Conservation (phyloP, 768 basidiomycete species). For the Sutorius australiensis region DNA sequence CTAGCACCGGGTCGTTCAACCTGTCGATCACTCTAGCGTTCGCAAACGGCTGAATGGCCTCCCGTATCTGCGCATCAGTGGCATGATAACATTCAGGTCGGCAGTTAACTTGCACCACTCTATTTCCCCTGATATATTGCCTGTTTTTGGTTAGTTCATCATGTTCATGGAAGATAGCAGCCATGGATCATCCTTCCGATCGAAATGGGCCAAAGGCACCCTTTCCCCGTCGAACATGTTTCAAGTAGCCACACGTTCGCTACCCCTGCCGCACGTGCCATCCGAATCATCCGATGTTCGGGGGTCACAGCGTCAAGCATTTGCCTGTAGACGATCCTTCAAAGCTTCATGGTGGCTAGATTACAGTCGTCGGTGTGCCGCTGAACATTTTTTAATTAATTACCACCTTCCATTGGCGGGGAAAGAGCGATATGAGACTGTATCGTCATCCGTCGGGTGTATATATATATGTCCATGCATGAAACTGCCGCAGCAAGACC, state of each 20-base stretch:
- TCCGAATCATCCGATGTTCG: neutral
- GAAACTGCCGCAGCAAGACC: neutral
- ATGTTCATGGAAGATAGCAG: neutral
- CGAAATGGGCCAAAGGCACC: neutral
- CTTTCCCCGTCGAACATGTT: neutral
- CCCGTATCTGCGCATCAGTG: neutral
- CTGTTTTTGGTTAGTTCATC: no score
- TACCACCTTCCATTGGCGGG: neutral
- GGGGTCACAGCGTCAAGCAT: neutral
- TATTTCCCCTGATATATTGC: neutral
- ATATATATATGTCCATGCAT: neutral
- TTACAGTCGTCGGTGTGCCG: neutral
- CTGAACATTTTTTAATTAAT: neutral
- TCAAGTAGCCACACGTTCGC: neutral
- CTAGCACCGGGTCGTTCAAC: neutral
- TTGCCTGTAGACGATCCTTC: neutral
- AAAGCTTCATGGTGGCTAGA: neutral
- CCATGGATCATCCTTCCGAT: neutral
- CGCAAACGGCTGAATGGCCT: neutral
- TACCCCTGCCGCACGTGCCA: neutral
- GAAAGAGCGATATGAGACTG: neutral
- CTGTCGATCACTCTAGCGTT: neutral
- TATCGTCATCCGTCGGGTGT: neutral
- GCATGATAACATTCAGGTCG: neutral
- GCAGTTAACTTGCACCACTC: neutral